These are phyloP conservation scores for Kurtzmaniella quercitrusa DNA, from an alignment of 1,139 yeast species.

Conservation along the genomic window DNA sequence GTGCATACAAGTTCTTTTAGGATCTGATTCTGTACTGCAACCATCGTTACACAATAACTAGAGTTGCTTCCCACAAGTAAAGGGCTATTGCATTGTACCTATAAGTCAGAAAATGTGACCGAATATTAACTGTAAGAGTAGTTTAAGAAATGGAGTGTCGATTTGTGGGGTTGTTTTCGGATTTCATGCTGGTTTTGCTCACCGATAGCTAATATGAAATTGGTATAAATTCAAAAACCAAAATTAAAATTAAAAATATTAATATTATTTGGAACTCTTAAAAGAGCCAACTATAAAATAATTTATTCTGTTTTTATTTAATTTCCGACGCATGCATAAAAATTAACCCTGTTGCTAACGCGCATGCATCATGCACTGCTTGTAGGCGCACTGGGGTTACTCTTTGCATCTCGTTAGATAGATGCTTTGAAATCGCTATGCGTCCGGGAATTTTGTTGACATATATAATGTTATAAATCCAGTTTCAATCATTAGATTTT, in stretches of 20 bases:
- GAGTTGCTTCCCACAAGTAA: too few relatives aligned
- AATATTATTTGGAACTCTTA: background rate
- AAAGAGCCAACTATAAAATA: too few relatives aligned
- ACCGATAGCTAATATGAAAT: background rate
- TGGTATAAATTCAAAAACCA: background rate
- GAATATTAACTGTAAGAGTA: too few relatives aligned
- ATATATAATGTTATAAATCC: background rate
- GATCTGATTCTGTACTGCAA: background rate
- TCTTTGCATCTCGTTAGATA: slow-evolving; percentile 3
- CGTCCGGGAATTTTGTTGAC: background rate
- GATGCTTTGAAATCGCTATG: slow-evolving; percentile 1
- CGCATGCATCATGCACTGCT: slow-evolving; percentile 1
- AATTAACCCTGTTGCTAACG: background rate
- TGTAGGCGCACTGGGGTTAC: background rate
- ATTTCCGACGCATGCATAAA: slow-evolving; percentile 1
- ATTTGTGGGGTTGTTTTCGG: background rate
- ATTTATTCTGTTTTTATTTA: background rate
- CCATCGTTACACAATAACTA: background rate
- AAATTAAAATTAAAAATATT: background rate
- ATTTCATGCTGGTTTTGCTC: background rate
- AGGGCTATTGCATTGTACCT: too few relatives aligned
- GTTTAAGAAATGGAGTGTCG: background rate
- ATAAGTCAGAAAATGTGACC: too few relatives aligned
- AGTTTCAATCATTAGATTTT: background rate
- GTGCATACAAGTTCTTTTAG: background rate